A percentile compares a stretch with the other conserved stretches of the same genome.
phyloP scores from a whole-genome alignment of 768 basidiomycete genomes.

The Lentinula aciculospora region DNA sequence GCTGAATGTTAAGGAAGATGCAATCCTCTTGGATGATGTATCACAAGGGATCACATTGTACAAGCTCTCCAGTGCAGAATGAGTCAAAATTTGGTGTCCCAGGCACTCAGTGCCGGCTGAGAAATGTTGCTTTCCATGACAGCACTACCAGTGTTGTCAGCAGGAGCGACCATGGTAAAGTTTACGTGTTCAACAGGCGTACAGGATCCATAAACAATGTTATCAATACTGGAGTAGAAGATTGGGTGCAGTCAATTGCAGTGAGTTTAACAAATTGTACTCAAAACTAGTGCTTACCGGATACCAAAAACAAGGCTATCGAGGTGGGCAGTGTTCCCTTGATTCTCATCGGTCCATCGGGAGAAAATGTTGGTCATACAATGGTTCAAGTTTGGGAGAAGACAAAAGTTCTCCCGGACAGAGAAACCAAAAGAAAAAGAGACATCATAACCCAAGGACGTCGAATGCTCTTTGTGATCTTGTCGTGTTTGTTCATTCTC shows the following conservation, averaged over 20 bases:
- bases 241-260: not conserved
- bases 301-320: not conserved
- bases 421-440: not conserved
- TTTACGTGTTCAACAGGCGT: slow-evolving; percentile 1
- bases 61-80: not conserved
- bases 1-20: not conserved
- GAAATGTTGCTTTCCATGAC: not conserved
- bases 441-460: not conserved
- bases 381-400: not conserved
- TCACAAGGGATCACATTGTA: not conserved
- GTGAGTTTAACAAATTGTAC: no score
- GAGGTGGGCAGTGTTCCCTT: not conserved
- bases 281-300: not conserved
- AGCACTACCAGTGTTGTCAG: not conserved
- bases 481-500: not conserved
- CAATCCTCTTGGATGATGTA: not conserved
- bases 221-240: not conserved
- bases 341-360: not conserved
- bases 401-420: not conserved
- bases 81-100: not conserved
- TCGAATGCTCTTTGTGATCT: not conserved
- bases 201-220: not conserved
- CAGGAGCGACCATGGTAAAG: slow-evolving; percentile 2
- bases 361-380: not conserved
- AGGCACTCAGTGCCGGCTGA: not conserved